Base-by-base conservation (phyloP, 2,329 filamentous ascomycete genomes). In the Triangularia verruculosa region DNA sequence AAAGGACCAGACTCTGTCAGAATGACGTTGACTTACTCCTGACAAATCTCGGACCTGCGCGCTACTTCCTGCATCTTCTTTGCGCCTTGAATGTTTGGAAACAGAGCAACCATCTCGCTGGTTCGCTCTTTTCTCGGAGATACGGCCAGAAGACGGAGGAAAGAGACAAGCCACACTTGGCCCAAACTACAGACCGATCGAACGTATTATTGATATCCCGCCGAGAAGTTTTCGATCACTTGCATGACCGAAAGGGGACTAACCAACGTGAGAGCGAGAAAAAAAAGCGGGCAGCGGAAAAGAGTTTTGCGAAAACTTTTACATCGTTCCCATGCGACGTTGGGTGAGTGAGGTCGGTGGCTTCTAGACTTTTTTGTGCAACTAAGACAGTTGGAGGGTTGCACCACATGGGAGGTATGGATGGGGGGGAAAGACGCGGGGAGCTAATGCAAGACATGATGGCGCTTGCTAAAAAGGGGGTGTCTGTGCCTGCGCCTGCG, bases 81-180 rank as follows among this genome's bases (percentile, higher is more conserved):
- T 56, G 43, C 53, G 32, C 30, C 17, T 55, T 61, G 39, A 47
- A n/a, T 47, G 8, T 22, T 39, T 39, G 12, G 34, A 20, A 4
- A 43, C 39, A 47, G 15, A 47, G 39, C 30, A 32, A 6, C 30
- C 34, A n/a, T 43, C 52, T 61, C 47, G 58, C 58, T 47, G n/a
- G 47, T 53, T 61, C 59, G 59, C 59, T 55, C 51, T 56, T 61
- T 61, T 61, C 59, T 61, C 59, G 59, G 59, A 34, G 56, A 61
- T 34, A 55, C 30, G 22, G 15, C 34, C 6, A 34, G 24, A 15
- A 27, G 17, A 22, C 56, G 24, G 34, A 27, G 28, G 20, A 34
- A 34, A 17, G 7, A 47, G 7, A 47, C n/a, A 24, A 22, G 25
- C 5, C 27, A 39, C 57, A 59, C 47, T 17, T 59, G 57, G 57